A percentile compares a stretch with the other conserved stretches of the same genome.
Evolutionary conservation across 2,329 filamentous ascomycete genomes (phyloP).

Genomic region (Thelonectria olida): DNA sequence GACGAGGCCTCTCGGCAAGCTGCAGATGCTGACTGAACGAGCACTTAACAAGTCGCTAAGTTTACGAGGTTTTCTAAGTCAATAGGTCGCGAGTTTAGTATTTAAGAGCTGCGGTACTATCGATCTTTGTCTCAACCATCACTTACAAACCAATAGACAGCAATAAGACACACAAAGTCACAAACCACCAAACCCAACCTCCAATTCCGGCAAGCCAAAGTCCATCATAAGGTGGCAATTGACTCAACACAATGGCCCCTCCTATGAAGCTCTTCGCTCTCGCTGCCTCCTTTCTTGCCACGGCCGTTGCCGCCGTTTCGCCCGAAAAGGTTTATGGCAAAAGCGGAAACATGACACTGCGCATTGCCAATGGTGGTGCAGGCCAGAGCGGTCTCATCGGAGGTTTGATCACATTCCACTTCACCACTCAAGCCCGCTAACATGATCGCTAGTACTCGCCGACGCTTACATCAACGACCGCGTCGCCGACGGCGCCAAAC

Average conservation of each 20-base stretch:
- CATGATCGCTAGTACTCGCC: constrained; percentile 33
- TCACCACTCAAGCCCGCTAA: rapidly evolving
- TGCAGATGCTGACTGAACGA: background rate
- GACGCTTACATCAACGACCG: constrained; percentile 39
- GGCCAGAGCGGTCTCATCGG: constrained; percentile 49
- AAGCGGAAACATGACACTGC: constrained; percentile 32
- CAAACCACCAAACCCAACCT: background rate
- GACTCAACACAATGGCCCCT: background rate
- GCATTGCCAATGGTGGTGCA: constrained; percentile 49
- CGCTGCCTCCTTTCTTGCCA: constrained; percentile 24
- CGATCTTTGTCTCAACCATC: background rate
- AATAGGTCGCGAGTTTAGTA: background rate
- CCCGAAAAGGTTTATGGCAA: constrained; percentile 31
- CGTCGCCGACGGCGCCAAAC: constrained; percentile 27
- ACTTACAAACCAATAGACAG: background rate
- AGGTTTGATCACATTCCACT: constrained; percentile 39
- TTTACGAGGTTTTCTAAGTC: background rate
- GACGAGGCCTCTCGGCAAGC: background rate
- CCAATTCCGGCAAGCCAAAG: no score
- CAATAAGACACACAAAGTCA: background rate
- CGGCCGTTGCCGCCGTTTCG: constrained; percentile 17
- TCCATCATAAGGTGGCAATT: no score
- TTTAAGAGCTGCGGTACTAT: background rate
- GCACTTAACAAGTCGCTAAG: background rate
- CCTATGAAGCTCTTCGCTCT: constrained; percentile 7